These are phyloP conservation scores for Ilyonectria robusta DNA, from an alignment of 2,329 filamentous ascomycete species.

Conservation along the genomic window DNA sequence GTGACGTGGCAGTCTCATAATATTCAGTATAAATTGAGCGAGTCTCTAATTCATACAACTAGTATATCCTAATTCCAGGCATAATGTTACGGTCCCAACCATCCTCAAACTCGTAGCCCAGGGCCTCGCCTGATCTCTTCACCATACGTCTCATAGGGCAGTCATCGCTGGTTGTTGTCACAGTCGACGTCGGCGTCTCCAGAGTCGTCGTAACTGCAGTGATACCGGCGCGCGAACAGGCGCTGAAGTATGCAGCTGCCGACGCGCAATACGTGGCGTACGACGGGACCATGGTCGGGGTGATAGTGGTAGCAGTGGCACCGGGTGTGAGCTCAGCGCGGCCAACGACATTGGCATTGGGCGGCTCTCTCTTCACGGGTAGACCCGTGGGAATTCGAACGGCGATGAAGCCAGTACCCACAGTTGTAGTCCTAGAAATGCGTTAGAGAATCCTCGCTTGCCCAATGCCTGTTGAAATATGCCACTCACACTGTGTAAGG, in stretches of 20 bases:
- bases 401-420: not conserved
- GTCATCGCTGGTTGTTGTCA: not conserved
- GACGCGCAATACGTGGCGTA: constrained; percentile 35
- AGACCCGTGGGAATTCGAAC: constrained; percentile 25
- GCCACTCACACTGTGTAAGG: constrained; percentile 17
- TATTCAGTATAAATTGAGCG: too few species aligned
- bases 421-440: constrained; percentile 3
- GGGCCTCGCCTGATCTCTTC: constrained; percentile 16
- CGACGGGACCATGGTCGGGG: constrained; percentile 16
- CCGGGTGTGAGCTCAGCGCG: constrained; percentile 3
- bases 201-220: constrained; percentile 26
- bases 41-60: not conserved
- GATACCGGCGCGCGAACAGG: constrained; percentile 22
- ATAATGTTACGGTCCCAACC: constrained; percentile 55
- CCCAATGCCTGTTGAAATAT: accelerated
- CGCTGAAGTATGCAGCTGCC: constrained; percentile 25
- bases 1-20: too few species aligned
- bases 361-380: not conserved
- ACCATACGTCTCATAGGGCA: constrained; percentile 5
- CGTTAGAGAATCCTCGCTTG: too few species aligned
- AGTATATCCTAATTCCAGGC: constrained; percentile 56
- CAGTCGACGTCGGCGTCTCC: not conserved
- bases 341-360: not conserved
- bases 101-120: constrained; percentile 26
- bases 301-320: constrained; percentile 27